Evolutionary conservation across 441 rosid genomes (phyloP), one percentile per base, ranked within the genome.

Genomic region (Syzygium malaccense): DNA sequence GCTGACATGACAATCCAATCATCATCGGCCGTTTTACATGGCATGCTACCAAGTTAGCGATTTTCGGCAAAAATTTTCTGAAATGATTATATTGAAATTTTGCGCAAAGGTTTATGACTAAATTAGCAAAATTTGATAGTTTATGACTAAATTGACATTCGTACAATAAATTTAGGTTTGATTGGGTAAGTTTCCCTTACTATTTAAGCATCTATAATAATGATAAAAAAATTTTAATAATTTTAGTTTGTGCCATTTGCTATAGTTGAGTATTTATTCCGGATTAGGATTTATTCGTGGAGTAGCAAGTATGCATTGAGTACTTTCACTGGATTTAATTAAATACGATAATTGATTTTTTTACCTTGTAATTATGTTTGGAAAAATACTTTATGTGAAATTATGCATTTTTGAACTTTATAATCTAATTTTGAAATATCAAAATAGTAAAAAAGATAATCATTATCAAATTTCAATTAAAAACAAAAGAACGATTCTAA

Each of bases 11-110:
- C 5, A 3, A 0, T 62, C 11, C 20, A 30, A 30, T 62, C 19
- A n/a, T n/a, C 3, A 0, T 4, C 0, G 4, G 2, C 1, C 0
- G 0, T 37, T 6, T 0, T 37, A 0, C 0, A 2, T 1, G 3
- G 7, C 17, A n/a, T 1, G 23, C 5, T 8, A 0, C 10, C 23
- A 15, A 4, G 0, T 64, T 2, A 64, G 0, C 0, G 1, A n/a
- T 64, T 64, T 19, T 30, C 0, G 11, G 37, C 33, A 30, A 64
- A 64, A 64, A 2, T 2, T n/a, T 5, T n/a, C 11, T 30, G 2
- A 5, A 64, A 64, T 4, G 37, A 30, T 30, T 15, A 15, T 17
- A 64, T 64, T n/a, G 37, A 64, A 30, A 30, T 6, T 64, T 64
- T 64, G 12, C 0, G 1, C 20, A 64, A 64, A 64, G 15, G 23